Base-by-base conservation (phyloP, 768 basidiomycete species). In the Kwoniella newhampshirensis region DNA sequence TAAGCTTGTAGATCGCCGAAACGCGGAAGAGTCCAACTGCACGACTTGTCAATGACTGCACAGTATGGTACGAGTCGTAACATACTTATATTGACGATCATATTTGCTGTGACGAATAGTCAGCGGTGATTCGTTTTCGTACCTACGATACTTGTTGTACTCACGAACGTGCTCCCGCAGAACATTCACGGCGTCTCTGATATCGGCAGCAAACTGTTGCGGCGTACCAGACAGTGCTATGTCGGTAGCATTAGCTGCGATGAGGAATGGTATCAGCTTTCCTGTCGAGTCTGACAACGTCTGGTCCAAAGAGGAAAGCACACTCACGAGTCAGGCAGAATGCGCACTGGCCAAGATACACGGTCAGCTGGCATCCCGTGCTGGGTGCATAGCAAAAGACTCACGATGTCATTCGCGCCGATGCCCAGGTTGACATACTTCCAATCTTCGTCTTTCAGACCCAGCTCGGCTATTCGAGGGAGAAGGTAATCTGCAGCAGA, bases 391-490 rank as follows among this genome's bases (percentile, higher is more conserved):
- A 21, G n/a, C n/a, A 25, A 26, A 11, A 28, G 36, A 61, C 72
- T 53, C 32, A 74, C 72, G 4, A 72, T 57, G 49, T 75, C 73
- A 49, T 75, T 75, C 1, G 68, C 73, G 0, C 73, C 73, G 11
- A 75, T 72, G n/a, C 67, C 68, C 11, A 75, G 15, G 49, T 72
- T 75, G 44, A 71, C 63, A 37, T 63, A 68, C 53, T 70, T 72
- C 73, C 73, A 75, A 13, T 66, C 68, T 5, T 60, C 54, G 5
- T 62, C 49, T 17, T 54, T 43, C 17, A 70, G 43, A 5, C 54
- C 52, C 20, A 71, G 13, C 41, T 51, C 57, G 18, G 60, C 48
- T 13, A 74, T 51, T 6, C 26, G 41, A 6, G 73, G 70, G 2
- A 71, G 32, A 12, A 74, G 27, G 41, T 66, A 64, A 20, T 67